Base-by-base conservation (phyloP, 495 filamentous ascomycete genomes). In the Parmelia sp. region DNA sequence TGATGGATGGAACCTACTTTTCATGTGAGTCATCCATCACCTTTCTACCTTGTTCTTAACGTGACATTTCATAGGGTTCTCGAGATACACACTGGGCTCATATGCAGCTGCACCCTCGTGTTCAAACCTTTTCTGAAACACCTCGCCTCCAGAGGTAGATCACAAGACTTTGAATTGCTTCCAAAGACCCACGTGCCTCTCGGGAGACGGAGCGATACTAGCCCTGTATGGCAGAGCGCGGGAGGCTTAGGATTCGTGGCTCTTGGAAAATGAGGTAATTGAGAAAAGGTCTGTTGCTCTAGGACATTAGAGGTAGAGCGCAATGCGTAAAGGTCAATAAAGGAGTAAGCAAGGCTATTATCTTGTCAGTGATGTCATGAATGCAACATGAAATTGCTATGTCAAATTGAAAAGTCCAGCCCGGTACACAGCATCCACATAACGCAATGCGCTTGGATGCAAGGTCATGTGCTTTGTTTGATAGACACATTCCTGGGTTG, bases 31-130 rank as follows among this genome's bases (percentile, higher is more conserved):
- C 37, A 31, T 60, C 36, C 37, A 31, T 60, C 36, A 12, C 0
- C 23, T 45, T n/a, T 42, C 33, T 36, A 61, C 11, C 23, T 2
- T 49, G n/a, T 49, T 10, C 45, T 25, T 10, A 23, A 21, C 1
- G 23, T 39, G 14, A 29, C 19, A 9, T 14, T 25, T 29, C 58
- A 19, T 17, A 57, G 73, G 25, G 71, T 77, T n/a, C 70, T 78
- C 60, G 76, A 78, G 56, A 70, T 78, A 27, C 76, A 78, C 66
- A 76, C 73, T 11, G 76, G 76, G 23, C 58, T 78, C 17, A 75
- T 76, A 15, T 78, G 76, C 59, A 63, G 58, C 42, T 69, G 67
- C 60, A 63, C 60, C 51, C 64, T 60, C 15, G 67, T 60, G 1
- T 57, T 69, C 39, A 37, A 51, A 42, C 67, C 67, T 10, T 60